Evolutionary conservation across 176 grass and related monocot genomes (phyloP).

Genomic region (Avena atlantica): DNA sequence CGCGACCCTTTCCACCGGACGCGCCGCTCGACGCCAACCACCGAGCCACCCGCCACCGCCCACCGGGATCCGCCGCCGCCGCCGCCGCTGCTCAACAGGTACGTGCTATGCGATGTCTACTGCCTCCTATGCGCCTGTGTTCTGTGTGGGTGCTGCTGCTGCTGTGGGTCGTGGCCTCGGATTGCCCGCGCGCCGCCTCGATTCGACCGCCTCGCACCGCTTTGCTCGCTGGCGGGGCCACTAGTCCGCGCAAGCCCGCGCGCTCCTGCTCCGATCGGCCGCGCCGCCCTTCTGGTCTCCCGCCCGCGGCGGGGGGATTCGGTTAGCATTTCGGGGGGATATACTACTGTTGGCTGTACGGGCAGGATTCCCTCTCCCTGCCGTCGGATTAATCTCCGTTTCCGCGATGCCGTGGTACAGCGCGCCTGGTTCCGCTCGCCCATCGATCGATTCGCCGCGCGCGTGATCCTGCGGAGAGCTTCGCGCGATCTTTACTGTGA

Average conservation of each 20-base stretch:
- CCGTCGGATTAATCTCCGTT: background rate
- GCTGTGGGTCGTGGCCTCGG: background rate
- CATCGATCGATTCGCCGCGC: background rate
- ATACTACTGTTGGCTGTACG: no score
- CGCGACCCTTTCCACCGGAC: conserved; percentile 13
- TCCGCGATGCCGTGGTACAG: background rate
- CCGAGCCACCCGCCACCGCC: background rate
- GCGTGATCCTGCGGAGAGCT: background rate
- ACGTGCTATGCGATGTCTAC: background rate
- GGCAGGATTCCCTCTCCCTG: background rate
- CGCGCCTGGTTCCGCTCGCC: background rate
- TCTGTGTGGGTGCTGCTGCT: background rate
- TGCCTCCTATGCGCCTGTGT: no score
- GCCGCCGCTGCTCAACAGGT: background rate
- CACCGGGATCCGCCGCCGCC: conserved; percentile 13
- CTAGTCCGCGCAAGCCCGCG: background rate
- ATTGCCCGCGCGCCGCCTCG: background rate
- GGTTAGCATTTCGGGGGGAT: background rate
- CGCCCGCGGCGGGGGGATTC: background rate
- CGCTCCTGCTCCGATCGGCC: background rate
- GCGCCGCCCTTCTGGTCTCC: background rate
- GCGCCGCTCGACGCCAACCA: conserved; percentile 17
- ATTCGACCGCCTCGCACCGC: background rate
- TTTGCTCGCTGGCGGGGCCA: background rate
- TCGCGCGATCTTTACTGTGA: background rate